These are phyloP conservation scores for Pezicula radicicola DNA, from an alignment of 2,329 filamentous ascomycete species.

Conservation along the genomic window DNA sequence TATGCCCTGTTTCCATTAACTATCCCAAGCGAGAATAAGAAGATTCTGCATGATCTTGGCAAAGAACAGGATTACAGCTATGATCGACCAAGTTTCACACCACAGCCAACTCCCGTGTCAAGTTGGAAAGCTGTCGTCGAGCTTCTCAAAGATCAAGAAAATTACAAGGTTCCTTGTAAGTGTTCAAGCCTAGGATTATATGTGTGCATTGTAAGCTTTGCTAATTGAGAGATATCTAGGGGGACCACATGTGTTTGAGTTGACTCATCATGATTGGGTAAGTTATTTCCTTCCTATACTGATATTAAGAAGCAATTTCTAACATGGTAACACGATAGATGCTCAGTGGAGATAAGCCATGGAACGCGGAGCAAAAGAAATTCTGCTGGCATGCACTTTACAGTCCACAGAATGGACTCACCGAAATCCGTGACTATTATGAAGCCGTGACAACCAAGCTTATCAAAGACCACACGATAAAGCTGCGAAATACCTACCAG, in stretches of 20 bases:
- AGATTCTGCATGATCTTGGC: slow-evolving; percentile 62
- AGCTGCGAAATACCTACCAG: slow-evolving; percentile 42
- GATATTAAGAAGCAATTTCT: no score
- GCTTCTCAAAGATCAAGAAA: slow-evolving; percentile 21
- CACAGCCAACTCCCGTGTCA: slow-evolving; percentile 14
- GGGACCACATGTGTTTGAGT: slow-evolving; percentile 20
- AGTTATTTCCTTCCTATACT: no score
- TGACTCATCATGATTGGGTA: slow-evolving; percentile 36
- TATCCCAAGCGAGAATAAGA: slow-evolving; percentile 66
- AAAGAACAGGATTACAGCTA: slow-evolving; percentile 20
- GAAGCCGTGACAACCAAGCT: slow-evolving; percentile 56
- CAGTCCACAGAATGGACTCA: slow-evolving; percentile 53
- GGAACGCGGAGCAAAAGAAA: slow-evolving; percentile 47
- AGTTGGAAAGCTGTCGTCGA: slow-evolving; percentile 22
- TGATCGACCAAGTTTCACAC: slow-evolving; percentile 15
- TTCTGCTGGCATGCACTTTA: slow-evolving; percentile 56
- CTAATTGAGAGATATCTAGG: slow-evolving; percentile 4
- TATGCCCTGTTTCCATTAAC: slow-evolving; percentile 65
- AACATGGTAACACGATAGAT: slow-evolving; percentile 32
- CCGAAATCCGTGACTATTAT: slow-evolving; percentile 64
- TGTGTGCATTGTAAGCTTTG: not conserved
- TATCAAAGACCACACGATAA: slow-evolving; percentile 61
- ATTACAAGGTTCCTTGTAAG: slow-evolving; percentile 27
- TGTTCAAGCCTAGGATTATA: not conserved
- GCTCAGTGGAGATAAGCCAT: slow-evolving; percentile 48